Percentiles rank a stretch among this genome's conserved stretches.
Evolutionary conservation across 345 rosid genomes (phyloP).

Genomic region (Murraya koenigii): DNA sequence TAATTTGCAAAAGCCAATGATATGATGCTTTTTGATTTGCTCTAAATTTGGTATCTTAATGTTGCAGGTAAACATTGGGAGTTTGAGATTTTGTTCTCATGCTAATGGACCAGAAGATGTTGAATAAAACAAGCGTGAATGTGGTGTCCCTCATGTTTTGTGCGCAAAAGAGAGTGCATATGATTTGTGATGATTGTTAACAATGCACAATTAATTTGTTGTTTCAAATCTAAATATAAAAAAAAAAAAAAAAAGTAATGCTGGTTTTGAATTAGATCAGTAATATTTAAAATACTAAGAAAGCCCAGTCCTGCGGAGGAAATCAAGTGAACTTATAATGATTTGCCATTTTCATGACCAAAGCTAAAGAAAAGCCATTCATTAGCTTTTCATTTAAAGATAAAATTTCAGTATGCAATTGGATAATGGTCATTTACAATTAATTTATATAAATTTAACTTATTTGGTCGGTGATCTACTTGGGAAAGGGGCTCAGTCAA

Average conservation of each 20-base stretch:
- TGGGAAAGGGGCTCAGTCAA: background rate
- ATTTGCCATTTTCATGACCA: background rate
- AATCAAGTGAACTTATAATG: background rate
- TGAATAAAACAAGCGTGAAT: conserved; percentile 11
- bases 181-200: conserved; percentile 9
- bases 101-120: background rate
- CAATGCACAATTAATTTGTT: conserved; percentile 15
- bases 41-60: background rate
- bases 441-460: background rate
- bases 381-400: background rate
- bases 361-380: background rate
- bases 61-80: background rate
- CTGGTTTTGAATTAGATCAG: too few relatives aligned
- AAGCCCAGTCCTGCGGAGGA: background rate
- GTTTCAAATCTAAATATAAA: conserved; percentile 8
- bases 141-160: conserved; percentile 7
- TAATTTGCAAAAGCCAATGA: too few relatives aligned
- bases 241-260: background rate
- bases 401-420: background rate
- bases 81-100: background rate
- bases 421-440: background rate
- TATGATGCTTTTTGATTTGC: background rate
- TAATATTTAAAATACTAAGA: background rate
- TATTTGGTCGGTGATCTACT: background rate
- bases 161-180: conserved; percentile 5